Evolutionary conservation across 805 yeast genomes (phyloP), one percentile per base, ranked within the genome.

Genomic region (Kodamaea leandrae): DNA sequence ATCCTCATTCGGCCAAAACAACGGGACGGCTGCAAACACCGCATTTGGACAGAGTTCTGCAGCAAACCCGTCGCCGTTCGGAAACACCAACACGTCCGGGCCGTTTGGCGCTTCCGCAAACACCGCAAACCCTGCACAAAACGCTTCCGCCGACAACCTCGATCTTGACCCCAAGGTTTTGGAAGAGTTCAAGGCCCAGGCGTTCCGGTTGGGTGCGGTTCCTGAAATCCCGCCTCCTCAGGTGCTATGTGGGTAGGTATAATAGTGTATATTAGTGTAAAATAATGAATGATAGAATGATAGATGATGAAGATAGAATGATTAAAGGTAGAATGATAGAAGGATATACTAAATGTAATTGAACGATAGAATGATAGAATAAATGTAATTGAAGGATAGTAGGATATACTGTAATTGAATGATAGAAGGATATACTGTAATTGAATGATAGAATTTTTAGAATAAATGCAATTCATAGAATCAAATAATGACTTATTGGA

Each of bases 141-240:
- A n/a, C n/a, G n/a, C n/a, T n/a, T n/a, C n/a, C n/a, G 32, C 32
- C 7, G 17, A 16, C 4, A 17, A 27, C 5, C 18, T 27, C 0
- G 76, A 73, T 3, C 49, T 80, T 3, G 62, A 74, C 36, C 74
- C 71, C 4, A 62, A 53, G 2, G 67, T 79, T 0, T 36, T 66
- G 7, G 65, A 61, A 4, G 72, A 73, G 16, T 87, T 85, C 55
- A 55, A 68, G 46, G 66, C 76, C 1, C 49, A 53, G 0, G 39
- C 44, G 4, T 85, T 85, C 48, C 54, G 59, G n/a, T 51, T 84
- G 23, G 91, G 90, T 0, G 60, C 62, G 18, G 77, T 85, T 2
- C 95, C 95, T 0, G 91, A 83, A 44, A 51, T 78, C 4, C 80
- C 88, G 2, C 93, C 95, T 4, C 89, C 93, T 1, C 29, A 70